Evolutionary conservation across 2,329 filamentous ascomycete genomes (phyloP).

Genomic region (Leptographium procerum): DNA sequence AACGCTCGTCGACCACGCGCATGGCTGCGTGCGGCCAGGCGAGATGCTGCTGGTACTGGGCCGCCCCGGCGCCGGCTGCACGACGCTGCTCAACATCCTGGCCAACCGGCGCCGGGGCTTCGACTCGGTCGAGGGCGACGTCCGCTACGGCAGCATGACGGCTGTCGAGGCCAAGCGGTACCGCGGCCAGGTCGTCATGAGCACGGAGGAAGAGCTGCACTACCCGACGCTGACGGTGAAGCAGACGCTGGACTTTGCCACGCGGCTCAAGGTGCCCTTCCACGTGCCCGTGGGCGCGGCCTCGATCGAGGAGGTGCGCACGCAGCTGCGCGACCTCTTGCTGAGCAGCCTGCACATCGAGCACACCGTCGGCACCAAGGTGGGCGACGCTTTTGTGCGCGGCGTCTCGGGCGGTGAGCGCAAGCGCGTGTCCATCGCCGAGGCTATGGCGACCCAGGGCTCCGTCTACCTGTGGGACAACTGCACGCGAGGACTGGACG

Average conservation of each 20-base stretch:
- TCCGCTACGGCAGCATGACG: constrained; percentile 44
- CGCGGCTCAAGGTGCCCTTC: constrained; percentile 44
- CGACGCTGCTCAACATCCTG: constrained; percentile 48
- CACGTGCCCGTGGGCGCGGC: constrained; percentile 31
- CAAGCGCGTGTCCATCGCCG: constrained; percentile 53
- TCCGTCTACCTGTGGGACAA: constrained; percentile 58
- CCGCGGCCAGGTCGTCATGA: constrained; percentile 35
- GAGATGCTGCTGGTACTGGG: constrained; percentile 48
- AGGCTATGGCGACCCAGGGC: constrained; percentile 45
- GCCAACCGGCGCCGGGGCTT: constrained; percentile 59
- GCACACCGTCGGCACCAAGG: constrained; percentile 60
- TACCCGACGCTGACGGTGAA: constrained; percentile 57
- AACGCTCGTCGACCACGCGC: constrained; percentile 52
- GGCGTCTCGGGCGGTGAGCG: constrained; percentile 66
- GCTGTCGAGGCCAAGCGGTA: constrained; percentile 30
- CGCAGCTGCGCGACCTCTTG: constrained; percentile 40
- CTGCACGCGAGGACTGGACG: constrained; percentile 61
- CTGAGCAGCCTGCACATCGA: constrained; percentile 47
- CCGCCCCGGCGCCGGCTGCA: constrained; percentile 47
- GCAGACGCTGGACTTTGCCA: constrained; percentile 58
- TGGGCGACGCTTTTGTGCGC: constrained; percentile 64
- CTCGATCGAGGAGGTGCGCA: constrained; percentile 32
- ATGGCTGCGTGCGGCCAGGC: constrained; percentile 41
- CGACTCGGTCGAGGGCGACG: constrained; percentile 51
- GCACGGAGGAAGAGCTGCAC: constrained; percentile 57